A percentile compares a stretch with the other conserved stretches of the same genome.
phyloP scores from a whole-genome alignment of 225 moss, liverwort and hornwort genomes.

The Neckera pumila region DNA sequence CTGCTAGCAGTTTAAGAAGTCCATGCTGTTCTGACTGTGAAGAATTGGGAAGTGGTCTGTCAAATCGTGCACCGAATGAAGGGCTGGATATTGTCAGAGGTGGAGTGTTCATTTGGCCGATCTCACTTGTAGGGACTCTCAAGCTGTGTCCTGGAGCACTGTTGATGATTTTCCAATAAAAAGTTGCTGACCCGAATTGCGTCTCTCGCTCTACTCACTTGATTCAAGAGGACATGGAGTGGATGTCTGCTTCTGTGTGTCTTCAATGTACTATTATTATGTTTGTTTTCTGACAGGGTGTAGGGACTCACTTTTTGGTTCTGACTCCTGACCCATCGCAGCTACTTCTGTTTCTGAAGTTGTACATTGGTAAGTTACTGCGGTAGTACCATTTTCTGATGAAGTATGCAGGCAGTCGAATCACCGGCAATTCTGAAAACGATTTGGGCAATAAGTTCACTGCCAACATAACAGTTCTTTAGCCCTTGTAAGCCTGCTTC shows the following conservation, averaged over 20 bases:
- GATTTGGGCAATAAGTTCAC: background rate
- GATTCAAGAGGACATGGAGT: background rate
- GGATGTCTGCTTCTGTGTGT: background rate
- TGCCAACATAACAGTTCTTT: background rate
- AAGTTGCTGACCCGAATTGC: background rate
- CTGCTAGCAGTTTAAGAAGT: background rate
- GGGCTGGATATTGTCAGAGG: background rate
- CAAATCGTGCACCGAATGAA: background rate
- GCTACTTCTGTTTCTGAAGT: background rate
- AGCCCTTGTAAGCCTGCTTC: background rate
- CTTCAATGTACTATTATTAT: background rate
- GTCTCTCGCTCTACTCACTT: background rate
- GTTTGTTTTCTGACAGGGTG: background rate
- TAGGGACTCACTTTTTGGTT: background rate
- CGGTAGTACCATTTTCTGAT: background rate
- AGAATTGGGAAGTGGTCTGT: background rate
- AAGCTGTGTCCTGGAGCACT: background rate
- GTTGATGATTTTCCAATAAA: background rate
- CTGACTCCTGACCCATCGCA: background rate
- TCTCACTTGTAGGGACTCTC: background rate
- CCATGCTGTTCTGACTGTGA: background rate
- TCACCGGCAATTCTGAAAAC: background rate
- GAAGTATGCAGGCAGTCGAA: background rate
- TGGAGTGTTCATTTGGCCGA: background rate
- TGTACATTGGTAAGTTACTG: background rate